Evolutionary conservation across 1,284 basidiomycete species (phyloP).

Genomic region (Apiotrichum brassicae): DNA sequence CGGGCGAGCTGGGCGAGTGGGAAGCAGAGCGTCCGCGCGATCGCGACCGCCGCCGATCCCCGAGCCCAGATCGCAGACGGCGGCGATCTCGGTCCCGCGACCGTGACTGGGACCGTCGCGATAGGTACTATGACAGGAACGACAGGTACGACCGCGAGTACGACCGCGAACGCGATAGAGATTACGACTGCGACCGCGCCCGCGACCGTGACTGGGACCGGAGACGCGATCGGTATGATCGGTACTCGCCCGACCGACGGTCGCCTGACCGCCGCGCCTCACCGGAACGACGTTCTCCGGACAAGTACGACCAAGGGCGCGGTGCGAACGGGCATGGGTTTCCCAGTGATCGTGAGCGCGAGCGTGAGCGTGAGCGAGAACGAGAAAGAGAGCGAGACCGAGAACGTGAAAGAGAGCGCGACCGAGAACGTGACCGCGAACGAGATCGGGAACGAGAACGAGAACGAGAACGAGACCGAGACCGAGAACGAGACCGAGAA

Average conservation of each 20-base stretch:
- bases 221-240: background rate
- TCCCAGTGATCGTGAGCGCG: conserved; percentile 1
- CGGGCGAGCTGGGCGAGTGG: background rate
- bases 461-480: background rate
- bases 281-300: conserved; percentile 2
- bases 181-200: conserved; percentile 4
- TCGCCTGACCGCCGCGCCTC: conserved; percentile 1
- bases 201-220: conserved; percentile 1
- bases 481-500: background rate
- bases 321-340: conserved; percentile 1
- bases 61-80: conserved; percentile 2
- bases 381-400: background rate
- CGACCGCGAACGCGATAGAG: conserved; percentile 7
- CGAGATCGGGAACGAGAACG: background rate
- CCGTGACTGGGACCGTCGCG: conserved; percentile 4
- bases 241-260: background rate
- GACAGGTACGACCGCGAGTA: conserved; percentile 1
- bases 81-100: conserved; percentile 8
- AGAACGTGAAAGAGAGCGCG: background rate
- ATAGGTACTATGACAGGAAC: background rate
- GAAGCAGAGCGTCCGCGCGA: background rate
- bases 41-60: background rate
- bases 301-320: background rate
- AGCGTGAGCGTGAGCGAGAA: background rate
- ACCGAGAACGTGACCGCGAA: background rate